Conservation (phyloP, 129 eudicot species). For the Ambrosia artemisiifolia region DNA sequence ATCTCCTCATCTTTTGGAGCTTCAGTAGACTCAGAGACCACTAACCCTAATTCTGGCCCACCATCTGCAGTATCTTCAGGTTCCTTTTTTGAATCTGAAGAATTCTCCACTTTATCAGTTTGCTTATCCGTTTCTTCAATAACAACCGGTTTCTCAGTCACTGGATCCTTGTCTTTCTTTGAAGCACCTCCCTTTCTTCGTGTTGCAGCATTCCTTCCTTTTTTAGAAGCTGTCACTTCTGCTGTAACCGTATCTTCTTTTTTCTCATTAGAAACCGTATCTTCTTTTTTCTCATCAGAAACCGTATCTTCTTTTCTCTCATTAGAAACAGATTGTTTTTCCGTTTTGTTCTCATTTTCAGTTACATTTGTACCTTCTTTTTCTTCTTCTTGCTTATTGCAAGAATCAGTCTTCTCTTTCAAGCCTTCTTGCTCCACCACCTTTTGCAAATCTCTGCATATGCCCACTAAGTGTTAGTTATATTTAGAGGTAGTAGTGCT, state of each 20-base stretch:
- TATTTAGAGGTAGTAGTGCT: background rate
- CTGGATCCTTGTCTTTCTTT: slow-evolving; percentile 31
- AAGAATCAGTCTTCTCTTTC: slow-evolving; percentile 33
- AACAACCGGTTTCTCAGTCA: slow-evolving; percentile 14
- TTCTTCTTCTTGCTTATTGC: slow-evolving; percentile 30
- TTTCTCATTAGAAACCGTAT: slow-evolving; percentile 29
- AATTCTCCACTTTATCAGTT: slow-evolving; percentile 35
- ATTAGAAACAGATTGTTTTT: slow-evolving; percentile 24
- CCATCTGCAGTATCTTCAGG: slow-evolving; percentile 32
- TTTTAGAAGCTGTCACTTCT: slow-evolving; percentile 23
- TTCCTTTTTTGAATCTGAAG: slow-evolving; percentile 40
- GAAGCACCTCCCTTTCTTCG: slow-evolving; percentile 23
- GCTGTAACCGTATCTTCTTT: slow-evolving; percentile 1
- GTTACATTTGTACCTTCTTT: slow-evolving; percentile 32
- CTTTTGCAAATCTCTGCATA: slow-evolving; percentile 48
- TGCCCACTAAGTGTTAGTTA: slow-evolving; percentile 18
- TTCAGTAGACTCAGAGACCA: slow-evolving; percentile 34
- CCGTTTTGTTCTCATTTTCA: slow-evolving; percentile 28
- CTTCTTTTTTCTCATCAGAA: slow-evolving; percentile 27
- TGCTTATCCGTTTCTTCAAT: slow-evolving; percentile 35
- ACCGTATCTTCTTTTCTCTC: slow-evolving; percentile 15
- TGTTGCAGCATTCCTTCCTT: slow-evolving; percentile 25
- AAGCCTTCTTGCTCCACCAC: slow-evolving; percentile 38
- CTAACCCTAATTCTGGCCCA: slow-evolving; percentile 18
- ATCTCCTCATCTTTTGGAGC: slow-evolving; percentile 49